phyloP scores from a whole-genome alignment of 116 monocot species.

The Phalaenopsis hybrid region DNA sequence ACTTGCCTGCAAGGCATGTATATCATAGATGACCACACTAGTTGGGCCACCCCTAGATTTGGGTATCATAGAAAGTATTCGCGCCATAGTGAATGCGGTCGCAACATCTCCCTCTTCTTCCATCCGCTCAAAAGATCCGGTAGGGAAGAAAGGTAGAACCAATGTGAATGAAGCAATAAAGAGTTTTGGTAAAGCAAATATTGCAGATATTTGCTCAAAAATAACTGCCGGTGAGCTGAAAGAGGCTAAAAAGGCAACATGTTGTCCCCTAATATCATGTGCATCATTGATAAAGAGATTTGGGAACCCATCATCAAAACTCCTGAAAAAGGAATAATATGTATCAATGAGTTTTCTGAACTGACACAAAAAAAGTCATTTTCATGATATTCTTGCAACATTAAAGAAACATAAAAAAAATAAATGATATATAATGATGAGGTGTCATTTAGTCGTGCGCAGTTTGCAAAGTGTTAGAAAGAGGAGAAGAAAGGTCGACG shows the following conservation, averaged over 20 bases:
- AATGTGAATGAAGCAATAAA: constrained; percentile 90
- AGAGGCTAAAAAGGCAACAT: constrained; percentile 95
- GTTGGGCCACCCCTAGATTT: constrained; percentile 89
- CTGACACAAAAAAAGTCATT: not conserved
- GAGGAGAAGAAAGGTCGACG: not conserved
- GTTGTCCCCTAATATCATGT: constrained; percentile 78
- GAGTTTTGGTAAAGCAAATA: constrained; percentile 82
- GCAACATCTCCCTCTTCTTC: constrained; percentile 95
- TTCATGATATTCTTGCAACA: not conserved
- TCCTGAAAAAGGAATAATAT: constrained; percentile 30
- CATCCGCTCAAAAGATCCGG: constrained; percentile 87
- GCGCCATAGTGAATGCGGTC: constrained; percentile 90
- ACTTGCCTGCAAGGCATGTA: constrained; percentile 89
- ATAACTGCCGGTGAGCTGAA: constrained; percentile 87
- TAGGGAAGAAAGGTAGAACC: constrained; percentile 93
- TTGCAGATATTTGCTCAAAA: constrained; percentile 87
- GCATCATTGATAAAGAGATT: constrained; percentile 88
- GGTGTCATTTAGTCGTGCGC: too few relatives aligned
- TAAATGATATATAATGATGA: not conserved
- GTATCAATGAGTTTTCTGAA: not conserved
- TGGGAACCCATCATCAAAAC: constrained; percentile 91
- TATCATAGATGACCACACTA: constrained; percentile 87
- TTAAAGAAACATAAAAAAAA: not conserved
- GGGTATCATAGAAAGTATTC: constrained; percentile 81
- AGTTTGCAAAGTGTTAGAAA: not conserved